A percentile compares a stretch with the other conserved stretches of the same genome.
Conservation (phyloP, 2,329 filamentous ascomycete species). For the Cladophialophora carrionii region DNA sequence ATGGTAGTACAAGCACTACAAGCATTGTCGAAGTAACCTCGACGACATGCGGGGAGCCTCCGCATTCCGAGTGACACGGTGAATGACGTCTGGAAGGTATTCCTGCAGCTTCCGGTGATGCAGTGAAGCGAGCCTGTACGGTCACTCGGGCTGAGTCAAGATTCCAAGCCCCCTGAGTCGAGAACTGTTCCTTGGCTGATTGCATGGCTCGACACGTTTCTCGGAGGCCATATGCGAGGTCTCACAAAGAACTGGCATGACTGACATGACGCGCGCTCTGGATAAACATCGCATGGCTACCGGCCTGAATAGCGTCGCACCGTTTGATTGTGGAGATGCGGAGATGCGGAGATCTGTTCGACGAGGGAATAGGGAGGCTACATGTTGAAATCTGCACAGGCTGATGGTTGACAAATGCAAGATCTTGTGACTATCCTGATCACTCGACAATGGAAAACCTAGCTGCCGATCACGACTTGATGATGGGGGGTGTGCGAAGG, state of each 20-base stretch:
- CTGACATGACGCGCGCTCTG: no score
- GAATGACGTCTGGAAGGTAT: not conserved
- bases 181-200: not conserved
- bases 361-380: no score
- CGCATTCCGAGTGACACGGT: not conserved
- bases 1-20: not conserved
- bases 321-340: no score
- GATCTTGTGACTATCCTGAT: no score
- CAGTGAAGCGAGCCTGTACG: not conserved
- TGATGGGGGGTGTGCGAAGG: no score
- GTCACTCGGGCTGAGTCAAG: not conserved
- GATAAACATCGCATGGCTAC: not conserved
- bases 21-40: not conserved
- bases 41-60: slow-evolving; percentile 4
- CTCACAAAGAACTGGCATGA: not conserved
- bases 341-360: no score
- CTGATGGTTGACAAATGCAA: no score
- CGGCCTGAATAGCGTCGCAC: no score
- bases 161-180: not conserved
- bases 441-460: no score
- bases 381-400: no score
- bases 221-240: not conserved
- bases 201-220: not conserved
- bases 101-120: not conserved
- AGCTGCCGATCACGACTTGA: no score